phyloP scores from a whole-genome alignment of 257 asterid genomes.

The Solanum appendiculatum region DNA sequence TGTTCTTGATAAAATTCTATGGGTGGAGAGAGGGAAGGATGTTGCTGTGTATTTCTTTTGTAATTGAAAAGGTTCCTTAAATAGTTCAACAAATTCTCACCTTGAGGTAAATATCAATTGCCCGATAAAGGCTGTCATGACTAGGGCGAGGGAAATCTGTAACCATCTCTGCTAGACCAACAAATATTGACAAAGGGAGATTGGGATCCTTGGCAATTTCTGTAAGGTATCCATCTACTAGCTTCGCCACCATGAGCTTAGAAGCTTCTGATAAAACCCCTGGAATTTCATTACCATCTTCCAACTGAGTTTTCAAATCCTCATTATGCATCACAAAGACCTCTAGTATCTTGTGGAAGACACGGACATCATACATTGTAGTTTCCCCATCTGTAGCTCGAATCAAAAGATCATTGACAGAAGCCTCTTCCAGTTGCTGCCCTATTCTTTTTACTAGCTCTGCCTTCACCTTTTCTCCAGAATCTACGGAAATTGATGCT shows the following conservation, averaged over 20 bases:
- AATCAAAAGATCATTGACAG: slow-evolving; percentile 60
- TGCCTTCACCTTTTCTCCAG: slow-evolving; percentile 40
- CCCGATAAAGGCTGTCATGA: slow-evolving; percentile 78
- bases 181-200: slow-evolving; percentile 44
- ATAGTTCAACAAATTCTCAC: slow-evolving; percentile 23
- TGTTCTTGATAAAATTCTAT: neutral
- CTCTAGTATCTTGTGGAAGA: slow-evolving; percentile 53
- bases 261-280: slow-evolving; percentile 91
- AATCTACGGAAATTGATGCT: slow-evolving; percentile 28
- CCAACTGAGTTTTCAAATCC: slow-evolving; percentile 26
- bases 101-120: slow-evolving; percentile 77
- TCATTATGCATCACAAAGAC: slow-evolving; percentile 49
- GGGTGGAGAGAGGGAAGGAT: neutral
- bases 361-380: slow-evolving; percentile 39
- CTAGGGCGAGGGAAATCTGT: slow-evolving; percentile 56
- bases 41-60: neutral
- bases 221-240: slow-evolving; percentile 70
- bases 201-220: slow-evolving; percentile 84
- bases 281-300: slow-evolving; percentile 43
- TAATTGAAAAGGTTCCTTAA: neutral
- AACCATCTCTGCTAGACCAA: slow-evolving; percentile 72
- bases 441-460: slow-evolving; percentile 68
- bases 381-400: slow-evolving; percentile 44
- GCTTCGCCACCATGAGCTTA: slow-evolving; percentile 86
- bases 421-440: slow-evolving; percentile 85